Percentiles rank a stretch among this genome's conserved stretches.
phyloP scores from a whole-genome alignment of 2,329 filamentous ascomycete genomes.

The Cadophora gregata region DNA sequence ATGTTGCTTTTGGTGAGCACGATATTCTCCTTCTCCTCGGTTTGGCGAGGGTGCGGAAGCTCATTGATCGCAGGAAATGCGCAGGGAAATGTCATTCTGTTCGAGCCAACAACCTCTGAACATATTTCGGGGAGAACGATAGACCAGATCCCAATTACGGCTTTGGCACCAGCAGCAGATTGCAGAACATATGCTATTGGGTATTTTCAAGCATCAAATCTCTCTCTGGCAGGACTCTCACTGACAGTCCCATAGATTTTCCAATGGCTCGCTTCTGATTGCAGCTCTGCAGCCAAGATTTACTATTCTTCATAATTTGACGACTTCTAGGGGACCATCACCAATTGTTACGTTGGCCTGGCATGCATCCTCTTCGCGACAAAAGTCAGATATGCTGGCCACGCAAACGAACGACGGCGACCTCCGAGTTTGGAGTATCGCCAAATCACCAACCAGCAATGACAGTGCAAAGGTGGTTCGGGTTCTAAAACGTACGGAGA shows the following conservation, averaged over 20 bases:
- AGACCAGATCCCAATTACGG: slow-evolving; percentile 90
- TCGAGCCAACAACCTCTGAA: slow-evolving; percentile 91
- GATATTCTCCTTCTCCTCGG: slow-evolving; percentile 20
- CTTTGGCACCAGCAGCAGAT: slow-evolving; percentile 85
- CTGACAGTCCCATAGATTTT: slow-evolving; percentile 66
- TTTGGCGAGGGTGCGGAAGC: slow-evolving; percentile 20
- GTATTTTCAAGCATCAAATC: slow-evolving; percentile 53
- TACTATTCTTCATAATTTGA: slow-evolving; percentile 91
- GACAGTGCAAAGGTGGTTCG: slow-evolving; percentile 89
- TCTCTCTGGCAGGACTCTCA: not conserved
- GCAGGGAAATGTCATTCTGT: slow-evolving; percentile 91
- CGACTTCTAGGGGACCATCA: slow-evolving; percentile 82
- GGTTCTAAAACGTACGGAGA: slow-evolving; percentile 81
- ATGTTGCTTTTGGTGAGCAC: slow-evolving; percentile 88
- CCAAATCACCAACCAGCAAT: slow-evolving; percentile 74
- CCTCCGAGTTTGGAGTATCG: slow-evolving; percentile 93
- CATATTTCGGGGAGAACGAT: slow-evolving; percentile 91
- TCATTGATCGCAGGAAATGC: slow-evolving; percentile 70
- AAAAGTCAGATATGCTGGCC: slow-evolving; percentile 97
- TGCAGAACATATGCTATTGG: slow-evolving; percentile 96
- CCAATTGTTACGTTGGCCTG: slow-evolving; percentile 87
- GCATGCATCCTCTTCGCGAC: slow-evolving; percentile 95
- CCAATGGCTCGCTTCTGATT: slow-evolving; percentile 92
- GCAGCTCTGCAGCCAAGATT: slow-evolving; percentile 90
- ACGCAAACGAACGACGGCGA: slow-evolving; percentile 92